Conservation (phyloP, 176 grass and related monocot genomes). For the Lolium perenne region DNA sequence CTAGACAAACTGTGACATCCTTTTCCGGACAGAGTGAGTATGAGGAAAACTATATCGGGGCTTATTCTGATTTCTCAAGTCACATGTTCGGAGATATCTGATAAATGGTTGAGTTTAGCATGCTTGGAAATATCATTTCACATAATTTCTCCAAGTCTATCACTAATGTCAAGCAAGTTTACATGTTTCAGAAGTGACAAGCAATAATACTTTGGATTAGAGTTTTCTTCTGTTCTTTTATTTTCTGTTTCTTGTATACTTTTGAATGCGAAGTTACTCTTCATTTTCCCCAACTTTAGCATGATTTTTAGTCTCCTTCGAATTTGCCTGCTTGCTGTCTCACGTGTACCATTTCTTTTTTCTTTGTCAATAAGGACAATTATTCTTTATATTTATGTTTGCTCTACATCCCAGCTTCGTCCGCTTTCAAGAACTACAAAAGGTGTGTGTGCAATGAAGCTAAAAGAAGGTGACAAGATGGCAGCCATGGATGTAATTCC, state of each 20-base stretch:
- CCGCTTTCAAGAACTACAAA: constrained; percentile 76
- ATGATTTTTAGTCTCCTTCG: not conserved
- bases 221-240: not conserved
- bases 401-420: constrained; percentile 65
- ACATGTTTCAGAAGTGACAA: not conserved
- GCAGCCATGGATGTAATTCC: constrained; percentile 95
- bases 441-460: constrained; percentile 78
- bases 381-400: constrained; percentile 48
- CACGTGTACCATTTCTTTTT: constrained; percentile 1
- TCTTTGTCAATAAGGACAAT: not conserved
- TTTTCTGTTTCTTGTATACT: not conserved
- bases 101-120: constrained; percentile 11
- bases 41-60: not conserved
- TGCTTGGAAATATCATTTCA: constrained; percentile 1
- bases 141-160: constrained; percentile 3
- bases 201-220: constrained; percentile 12
- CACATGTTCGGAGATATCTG: constrained; percentile 19
- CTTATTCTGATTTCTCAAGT: constrained; percentile 19
- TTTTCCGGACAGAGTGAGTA: not conserved
- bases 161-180: not conserved
- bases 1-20: too few relatives aligned
- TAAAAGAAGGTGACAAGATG: constrained; percentile 82
- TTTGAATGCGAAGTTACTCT: constrained; percentile 9
- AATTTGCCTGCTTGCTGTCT: not conserved
- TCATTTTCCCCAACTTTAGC: not conserved